These are phyloP conservation scores for Solanum rostratum DNA, from an alignment of 257 asterid species.

Conservation along the genomic window DNA sequence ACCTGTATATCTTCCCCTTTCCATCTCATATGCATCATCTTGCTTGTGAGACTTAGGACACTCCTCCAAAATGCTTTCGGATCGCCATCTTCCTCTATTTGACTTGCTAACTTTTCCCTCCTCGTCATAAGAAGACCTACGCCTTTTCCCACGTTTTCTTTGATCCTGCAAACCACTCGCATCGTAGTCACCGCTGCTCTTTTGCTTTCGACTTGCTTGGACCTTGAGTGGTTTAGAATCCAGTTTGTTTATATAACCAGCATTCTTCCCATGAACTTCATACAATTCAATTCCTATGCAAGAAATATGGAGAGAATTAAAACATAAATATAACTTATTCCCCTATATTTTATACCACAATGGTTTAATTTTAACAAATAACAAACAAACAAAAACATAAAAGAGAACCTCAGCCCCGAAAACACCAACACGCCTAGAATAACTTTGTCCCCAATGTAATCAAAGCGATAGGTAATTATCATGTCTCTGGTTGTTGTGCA, in stretches of 20 bases:
- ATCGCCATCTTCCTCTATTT: not conserved
- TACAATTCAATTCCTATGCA: slow-evolving; percentile 31
- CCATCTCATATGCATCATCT: not conserved
- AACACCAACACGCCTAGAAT: slow-evolving; percentile 48
- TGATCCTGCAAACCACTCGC: not conserved
- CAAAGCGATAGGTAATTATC: slow-evolving; percentile 26
- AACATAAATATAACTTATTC: not conserved
- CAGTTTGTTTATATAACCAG: slow-evolving; percentile 8
- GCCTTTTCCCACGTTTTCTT: not conserved
- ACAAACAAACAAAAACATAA: slow-evolving; percentile 20
- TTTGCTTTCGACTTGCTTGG: slow-evolving; percentile 12
- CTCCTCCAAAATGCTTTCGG: not conserved
- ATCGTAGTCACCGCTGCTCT: not conserved
- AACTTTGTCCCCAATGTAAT: not conserved
- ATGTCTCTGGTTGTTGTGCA: slow-evolving; percentile 16
- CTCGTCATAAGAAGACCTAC: not conserved
- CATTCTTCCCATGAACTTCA: slow-evolving; percentile 14
- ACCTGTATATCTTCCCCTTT: not conserved
- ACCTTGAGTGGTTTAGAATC: not conserved
- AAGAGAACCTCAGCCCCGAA: slow-evolving; percentile 66
- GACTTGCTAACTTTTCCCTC: not conserved
- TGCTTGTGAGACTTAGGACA: not conserved
- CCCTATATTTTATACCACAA: not conserved
- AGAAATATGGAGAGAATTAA: slow-evolving; percentile 2
- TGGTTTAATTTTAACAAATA: not conserved